Evolutionary conservation across 495 filamentous ascomycete species (phyloP).

Genomic region (Trichoderma reesei): DNA sequence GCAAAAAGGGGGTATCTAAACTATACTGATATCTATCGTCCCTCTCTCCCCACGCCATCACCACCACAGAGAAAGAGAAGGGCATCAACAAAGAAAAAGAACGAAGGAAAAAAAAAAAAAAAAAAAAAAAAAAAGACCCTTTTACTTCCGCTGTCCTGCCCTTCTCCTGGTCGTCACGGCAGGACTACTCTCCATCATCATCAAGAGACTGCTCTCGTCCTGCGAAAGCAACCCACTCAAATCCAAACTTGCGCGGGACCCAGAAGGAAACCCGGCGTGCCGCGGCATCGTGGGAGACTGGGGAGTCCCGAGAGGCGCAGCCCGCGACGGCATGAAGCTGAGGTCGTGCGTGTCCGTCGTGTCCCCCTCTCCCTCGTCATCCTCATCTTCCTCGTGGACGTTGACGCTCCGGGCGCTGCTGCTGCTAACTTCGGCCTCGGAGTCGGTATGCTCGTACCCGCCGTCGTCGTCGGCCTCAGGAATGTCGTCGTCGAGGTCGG

Average conservation of each 20-base stretch:
- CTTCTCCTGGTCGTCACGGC: slow-evolving; percentile 20
- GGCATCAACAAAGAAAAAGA: too few species aligned
- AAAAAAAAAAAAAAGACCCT: not conserved
- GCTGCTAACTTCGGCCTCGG: slow-evolving; percentile 53
- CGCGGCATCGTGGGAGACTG: slow-evolving; percentile 15
- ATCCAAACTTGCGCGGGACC: slow-evolving; percentile 39
- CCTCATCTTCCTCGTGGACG: slow-evolving; percentile 30
- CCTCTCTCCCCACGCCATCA: not conserved
- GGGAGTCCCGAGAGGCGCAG: not conserved
- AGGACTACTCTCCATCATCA: slow-evolving; percentile 31
- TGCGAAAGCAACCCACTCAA: slow-evolving; percentile 39
- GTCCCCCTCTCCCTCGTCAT: slow-evolving; percentile 22
- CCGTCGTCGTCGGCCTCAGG: slow-evolving; percentile 49
- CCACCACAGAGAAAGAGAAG: not conserved
- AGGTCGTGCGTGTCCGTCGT: slow-evolving; percentile 30
- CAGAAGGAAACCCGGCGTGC: slow-evolving; percentile 22
- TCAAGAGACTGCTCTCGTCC: slow-evolving; percentile 37
- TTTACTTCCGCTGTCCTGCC: not conserved
- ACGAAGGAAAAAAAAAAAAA: not conserved
- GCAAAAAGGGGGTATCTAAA: not conserved
- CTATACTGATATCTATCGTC: not conserved
- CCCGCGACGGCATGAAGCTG: slow-evolving; percentile 20
- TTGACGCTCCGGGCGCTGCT: slow-evolving; percentile 20
- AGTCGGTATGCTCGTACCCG: slow-evolving; percentile 75
- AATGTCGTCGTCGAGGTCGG: slow-evolving; percentile 56